phyloP scores from a whole-genome alignment of 2,329 filamentous ascomycete genomes.

The Tothia fuscella region DNA sequence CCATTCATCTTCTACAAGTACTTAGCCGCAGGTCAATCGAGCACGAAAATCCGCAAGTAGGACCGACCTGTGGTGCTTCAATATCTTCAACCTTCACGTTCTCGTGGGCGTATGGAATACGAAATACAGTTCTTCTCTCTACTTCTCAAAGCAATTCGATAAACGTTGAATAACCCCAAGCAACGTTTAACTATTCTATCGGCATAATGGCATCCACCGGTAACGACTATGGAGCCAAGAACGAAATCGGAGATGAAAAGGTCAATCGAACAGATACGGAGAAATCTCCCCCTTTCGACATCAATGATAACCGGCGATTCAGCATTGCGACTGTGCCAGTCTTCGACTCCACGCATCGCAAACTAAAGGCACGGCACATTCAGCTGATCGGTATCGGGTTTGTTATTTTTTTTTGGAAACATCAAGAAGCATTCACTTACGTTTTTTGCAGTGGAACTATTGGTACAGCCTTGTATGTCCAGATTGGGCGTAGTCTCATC shows the following conservation, averaged over 20 bases:
- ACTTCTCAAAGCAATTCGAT: too few species aligned
- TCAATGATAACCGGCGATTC: neutral
- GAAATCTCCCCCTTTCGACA: conserved; percentile 16
- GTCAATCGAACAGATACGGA: conserved; percentile 18
- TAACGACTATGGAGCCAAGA: conserved; percentile 18
- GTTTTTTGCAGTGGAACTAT: conserved; percentile 27
- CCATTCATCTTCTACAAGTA: too few species aligned
- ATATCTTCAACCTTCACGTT: too few species aligned
- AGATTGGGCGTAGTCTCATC: conserved; percentile 33
- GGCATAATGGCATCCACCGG: conserved; percentile 25
- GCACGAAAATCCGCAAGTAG: too few species aligned
- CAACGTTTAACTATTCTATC: too few species aligned
- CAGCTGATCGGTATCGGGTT: conserved; percentile 30
- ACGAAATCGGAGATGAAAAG: neutral
- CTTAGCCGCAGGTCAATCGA: too few species aligned
- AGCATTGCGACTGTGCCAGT: conserved; percentile 19
- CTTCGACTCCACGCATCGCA: conserved; percentile 31
- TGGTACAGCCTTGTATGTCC: conserved; percentile 36
- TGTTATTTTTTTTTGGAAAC: neutral
- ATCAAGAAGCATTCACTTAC: conserved; percentile 16
- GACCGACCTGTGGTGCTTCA: too few species aligned
- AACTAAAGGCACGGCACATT: conserved; percentile 34
- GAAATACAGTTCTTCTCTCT: too few species aligned
- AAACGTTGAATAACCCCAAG: too few species aligned
- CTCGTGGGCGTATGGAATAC: too few species aligned